phyloP scores from a whole-genome alignment of 441 rosid genomes.

The Populus tomentosa region DNA sequence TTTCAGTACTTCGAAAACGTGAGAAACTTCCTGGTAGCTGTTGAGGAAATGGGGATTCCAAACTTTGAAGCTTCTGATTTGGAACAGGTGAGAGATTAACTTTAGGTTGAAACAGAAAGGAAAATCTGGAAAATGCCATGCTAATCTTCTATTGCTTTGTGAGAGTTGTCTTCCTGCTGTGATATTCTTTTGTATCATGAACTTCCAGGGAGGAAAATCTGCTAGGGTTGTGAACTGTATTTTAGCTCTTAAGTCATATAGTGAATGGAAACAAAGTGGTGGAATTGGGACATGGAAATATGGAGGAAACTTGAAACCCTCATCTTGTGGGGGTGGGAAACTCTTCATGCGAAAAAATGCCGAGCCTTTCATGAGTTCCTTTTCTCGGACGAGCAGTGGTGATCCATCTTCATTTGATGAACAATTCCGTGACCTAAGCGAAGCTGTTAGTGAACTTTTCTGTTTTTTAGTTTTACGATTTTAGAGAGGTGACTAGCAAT shows the following conservation, averaged over 20 bases:
- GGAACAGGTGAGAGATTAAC: slow-evolving; percentile 51
- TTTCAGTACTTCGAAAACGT: slow-evolving; percentile 96
- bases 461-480: slow-evolving; percentile 7
- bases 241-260: slow-evolving; percentile 78
- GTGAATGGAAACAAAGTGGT: slow-evolving; percentile 90
- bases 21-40: slow-evolving; percentile 89
- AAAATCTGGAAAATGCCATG: background rate
- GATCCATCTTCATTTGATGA: slow-evolving; percentile 28
- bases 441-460: slow-evolving; percentile 53
- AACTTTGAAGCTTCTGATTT: slow-evolving; percentile 91
- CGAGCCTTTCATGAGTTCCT: slow-evolving; percentile 63
- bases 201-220: slow-evolving; percentile 83
- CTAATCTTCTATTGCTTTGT: background rate
- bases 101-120: background rate
- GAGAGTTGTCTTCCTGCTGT: background rate
- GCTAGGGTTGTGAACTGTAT: slow-evolving; percentile 81
- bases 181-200: slow-evolving; percentile 5
- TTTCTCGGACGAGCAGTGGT: slow-evolving; percentile 40
- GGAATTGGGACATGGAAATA: slow-evolving; percentile 87
- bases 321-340: slow-evolving; percentile 43
- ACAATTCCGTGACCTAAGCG: slow-evolving; percentile 32
- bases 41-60: slow-evolving; percentile 72
- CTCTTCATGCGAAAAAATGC: slow-evolving; percentile 65
- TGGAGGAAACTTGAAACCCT: slow-evolving; percentile 66
- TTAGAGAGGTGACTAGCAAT: background rate